These are phyloP conservation scores for Phytophthora pini DNA, from an alignment of 352 stramenopile species.

Conservation along the genomic window DNA sequence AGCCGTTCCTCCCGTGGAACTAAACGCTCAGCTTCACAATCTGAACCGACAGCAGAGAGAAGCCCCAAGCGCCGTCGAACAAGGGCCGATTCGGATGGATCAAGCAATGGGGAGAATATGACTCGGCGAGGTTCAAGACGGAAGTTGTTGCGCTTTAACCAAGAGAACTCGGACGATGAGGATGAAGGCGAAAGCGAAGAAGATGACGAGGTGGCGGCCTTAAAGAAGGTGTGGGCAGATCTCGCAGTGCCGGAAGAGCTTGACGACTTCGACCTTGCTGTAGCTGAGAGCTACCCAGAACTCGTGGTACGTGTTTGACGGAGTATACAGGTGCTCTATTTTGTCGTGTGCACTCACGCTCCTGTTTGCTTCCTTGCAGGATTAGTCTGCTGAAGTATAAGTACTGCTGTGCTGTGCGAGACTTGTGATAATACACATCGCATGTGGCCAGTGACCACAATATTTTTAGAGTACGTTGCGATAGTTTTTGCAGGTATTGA, in stretches of 20 bases:
- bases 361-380: conserved; percentile 15
- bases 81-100: conserved; percentile 27
- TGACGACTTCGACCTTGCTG: conserved; percentile 48
- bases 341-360: conserved; percentile 3
- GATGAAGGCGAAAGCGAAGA: conserved; percentile 13
- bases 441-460: conserved; percentile 22
- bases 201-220: conserved; percentile 15
- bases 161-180: conserved; percentile 26
- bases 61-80: conserved; percentile 39
- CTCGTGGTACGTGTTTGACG: conserved; percentile 44
- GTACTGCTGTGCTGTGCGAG: not conserved
- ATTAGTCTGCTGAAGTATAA: conserved; percentile 22
- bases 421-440: conserved; percentile 24
- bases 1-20: conserved; percentile 16
- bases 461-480: conserved; percentile 37
- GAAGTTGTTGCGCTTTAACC: conserved; percentile 29
- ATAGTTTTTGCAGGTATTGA: conserved; percentile 16
- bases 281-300: conserved; percentile 48
- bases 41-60: conserved; percentile 22
- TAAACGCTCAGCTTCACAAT: conserved; percentile 18
- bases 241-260: conserved; percentile 31
- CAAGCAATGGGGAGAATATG: conserved; percentile 18
- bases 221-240: conserved; percentile 31
- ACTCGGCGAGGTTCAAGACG: conserved; percentile 24
- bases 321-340: not conserved